These are phyloP conservation scores for Suillus occidentalis DNA, from an alignment of 768 basidiomycete species.

Conservation along the genomic window DNA sequence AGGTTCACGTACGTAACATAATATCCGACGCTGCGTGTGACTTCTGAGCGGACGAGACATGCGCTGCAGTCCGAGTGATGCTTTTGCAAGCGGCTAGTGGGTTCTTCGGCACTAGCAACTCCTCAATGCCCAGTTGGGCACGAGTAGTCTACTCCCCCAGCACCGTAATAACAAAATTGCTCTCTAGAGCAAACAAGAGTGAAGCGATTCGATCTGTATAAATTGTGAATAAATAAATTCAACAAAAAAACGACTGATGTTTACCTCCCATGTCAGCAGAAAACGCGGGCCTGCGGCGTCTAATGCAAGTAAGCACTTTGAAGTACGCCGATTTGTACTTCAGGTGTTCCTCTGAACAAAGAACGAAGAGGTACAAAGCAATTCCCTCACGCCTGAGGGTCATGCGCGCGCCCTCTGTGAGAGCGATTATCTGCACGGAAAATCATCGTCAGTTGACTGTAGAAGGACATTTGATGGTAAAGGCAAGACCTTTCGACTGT, in stretches of 20 bases:
- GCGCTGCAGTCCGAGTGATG: background rate
- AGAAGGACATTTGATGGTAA: background rate
- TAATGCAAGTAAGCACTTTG: slow-evolving; percentile 43
- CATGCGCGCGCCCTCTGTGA: slow-evolving; percentile 51
- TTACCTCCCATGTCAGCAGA: slow-evolving; percentile 27
- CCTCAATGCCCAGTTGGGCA: slow-evolving; percentile 36
- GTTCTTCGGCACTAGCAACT: slow-evolving; percentile 23
- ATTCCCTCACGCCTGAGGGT: slow-evolving; percentile 45
- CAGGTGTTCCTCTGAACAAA: slow-evolving; percentile 40
- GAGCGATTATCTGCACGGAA: slow-evolving; percentile 41
- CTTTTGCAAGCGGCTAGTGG: background rate
- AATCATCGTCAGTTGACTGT: slow-evolving; percentile 7
- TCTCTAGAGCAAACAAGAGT: slow-evolving; percentile 33
- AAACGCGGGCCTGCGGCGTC: slow-evolving; percentile 33
- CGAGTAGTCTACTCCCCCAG: slow-evolving; percentile 30
- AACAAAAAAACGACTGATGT: background rate
- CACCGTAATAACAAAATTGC: slow-evolving; percentile 28
- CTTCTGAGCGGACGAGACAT: slow-evolving; percentile 8
- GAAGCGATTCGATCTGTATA: slow-evolving; percentile 31
- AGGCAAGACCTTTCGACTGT: slow-evolving; percentile 28
- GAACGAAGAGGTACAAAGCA: slow-evolving; percentile 46
- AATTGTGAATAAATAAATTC: background rate
- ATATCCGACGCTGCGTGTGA: slow-evolving; percentile 11
- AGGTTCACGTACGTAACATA: slow-evolving; percentile 39
- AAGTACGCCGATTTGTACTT: slow-evolving; percentile 51